A percentile compares a stretch with the other conserved stretches of the same genome.
Evolutionary conservation across 2,329 filamentous ascomycete species (phyloP).

Genomic region (Didymosphaeria variabile): DNA sequence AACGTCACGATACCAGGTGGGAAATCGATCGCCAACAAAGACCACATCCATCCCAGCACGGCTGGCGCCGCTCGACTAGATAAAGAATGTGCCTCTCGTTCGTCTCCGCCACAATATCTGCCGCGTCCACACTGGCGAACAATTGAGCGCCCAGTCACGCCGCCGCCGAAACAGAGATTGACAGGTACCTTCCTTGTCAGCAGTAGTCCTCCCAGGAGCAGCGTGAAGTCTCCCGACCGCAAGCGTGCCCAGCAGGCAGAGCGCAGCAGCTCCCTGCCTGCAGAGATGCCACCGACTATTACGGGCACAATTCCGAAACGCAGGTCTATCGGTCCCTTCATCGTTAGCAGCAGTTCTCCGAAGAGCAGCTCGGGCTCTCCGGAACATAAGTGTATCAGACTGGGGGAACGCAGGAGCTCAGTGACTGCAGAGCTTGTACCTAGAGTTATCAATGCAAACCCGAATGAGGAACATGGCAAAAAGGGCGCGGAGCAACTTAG

Average conservation of each 20-base stretch:
- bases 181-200: background rate
- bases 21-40: background rate
- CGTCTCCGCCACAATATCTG: background rate
- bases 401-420: background rate
- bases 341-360: background rate
- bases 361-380: background rate
- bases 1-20: background rate
- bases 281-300: background rate
- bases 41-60: background rate
- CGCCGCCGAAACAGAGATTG: background rate
- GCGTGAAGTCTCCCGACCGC: background rate
- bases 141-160: background rate
- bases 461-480: background rate
- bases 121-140: background rate
- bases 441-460: background rate
- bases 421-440: background rate
- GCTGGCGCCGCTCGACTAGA: background rate
- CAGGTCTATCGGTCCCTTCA: constrained; percentile 2
- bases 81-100: background rate
- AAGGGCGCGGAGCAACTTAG: background rate
- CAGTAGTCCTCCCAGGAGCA: background rate
- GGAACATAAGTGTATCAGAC: background rate
- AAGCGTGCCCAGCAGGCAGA: background rate
- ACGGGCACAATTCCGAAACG: background rate
- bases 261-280: no score